Evolutionary conservation across 1,284 basidiomycete species (phyloP).

Genomic region (Pascua guehoae): DNA sequence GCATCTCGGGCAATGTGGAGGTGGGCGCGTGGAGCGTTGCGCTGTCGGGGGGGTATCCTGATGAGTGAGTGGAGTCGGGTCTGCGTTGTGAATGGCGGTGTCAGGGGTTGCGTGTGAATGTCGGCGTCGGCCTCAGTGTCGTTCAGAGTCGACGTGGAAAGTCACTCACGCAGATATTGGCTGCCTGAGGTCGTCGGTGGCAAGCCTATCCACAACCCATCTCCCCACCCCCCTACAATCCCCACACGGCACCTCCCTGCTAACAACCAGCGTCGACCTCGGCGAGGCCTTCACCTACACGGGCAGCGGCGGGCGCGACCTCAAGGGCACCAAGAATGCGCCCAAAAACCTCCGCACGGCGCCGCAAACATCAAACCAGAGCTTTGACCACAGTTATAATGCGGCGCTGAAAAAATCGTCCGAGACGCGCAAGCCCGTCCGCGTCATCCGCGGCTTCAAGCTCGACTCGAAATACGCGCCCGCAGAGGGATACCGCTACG

Average conservation of each 20-base stretch:
- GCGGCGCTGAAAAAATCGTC: constrained; percentile 43
- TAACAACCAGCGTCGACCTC: constrained; percentile 30
- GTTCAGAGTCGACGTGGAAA: no score
- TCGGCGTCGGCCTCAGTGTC: no score
- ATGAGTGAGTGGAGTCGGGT: constrained; percentile 27
- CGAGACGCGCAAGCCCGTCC: constrained; percentile 45
- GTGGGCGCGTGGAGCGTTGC: constrained; percentile 49
- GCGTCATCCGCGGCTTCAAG: constrained; percentile 53
- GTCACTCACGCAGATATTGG: no score
- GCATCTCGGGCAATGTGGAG: constrained; percentile 34
- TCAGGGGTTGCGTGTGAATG: no score
- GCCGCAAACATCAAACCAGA: constrained; percentile 48
- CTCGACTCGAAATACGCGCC: constrained; percentile 37
- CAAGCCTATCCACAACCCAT: background rate
- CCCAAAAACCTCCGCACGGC: constrained; percentile 51
- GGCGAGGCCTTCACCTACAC: constrained; percentile 43
- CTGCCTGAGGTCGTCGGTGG: no score
- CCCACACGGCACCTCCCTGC: background rate
- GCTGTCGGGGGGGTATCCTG: constrained; percentile 47
- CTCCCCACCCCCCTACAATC: no score
- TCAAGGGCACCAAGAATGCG: constrained; percentile 45
- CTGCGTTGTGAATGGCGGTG: no score
- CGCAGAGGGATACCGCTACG: constrained; percentile 47
- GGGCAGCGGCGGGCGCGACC: constrained; percentile 36
- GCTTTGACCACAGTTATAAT: constrained; percentile 44